Conservation (phyloP, 179 eudicot genomes). For the Silene noctiflora region DNA sequence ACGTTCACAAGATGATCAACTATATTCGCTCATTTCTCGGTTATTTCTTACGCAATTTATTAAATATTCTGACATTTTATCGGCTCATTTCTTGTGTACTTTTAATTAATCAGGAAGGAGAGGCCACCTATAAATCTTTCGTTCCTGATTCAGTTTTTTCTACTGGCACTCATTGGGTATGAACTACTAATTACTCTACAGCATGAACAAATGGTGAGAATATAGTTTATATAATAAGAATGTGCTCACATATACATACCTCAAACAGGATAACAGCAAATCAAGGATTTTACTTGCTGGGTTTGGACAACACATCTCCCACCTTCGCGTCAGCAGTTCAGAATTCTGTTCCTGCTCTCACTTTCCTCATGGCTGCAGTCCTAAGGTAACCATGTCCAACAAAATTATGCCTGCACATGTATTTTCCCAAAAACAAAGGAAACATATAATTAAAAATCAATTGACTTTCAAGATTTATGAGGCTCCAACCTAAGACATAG, state of each 20-base stretch:
- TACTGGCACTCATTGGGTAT: conserved; percentile 89
- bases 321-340: conserved; percentile 94
- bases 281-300: conserved; percentile 92
- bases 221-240: not conserved
- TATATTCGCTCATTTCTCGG: not conserved
- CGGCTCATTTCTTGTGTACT: not conserved
- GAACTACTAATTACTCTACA: conserved; percentile 3
- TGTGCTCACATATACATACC: conserved; percentile 6
- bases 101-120: conserved; percentile 63
- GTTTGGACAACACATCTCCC: conserved; percentile 82
- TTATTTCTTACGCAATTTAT: not conserved
- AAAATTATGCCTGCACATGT: conserved; percentile 17
- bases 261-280: conserved; percentile 77
- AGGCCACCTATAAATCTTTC: conserved; percentile 71
- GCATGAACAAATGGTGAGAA: not conserved
- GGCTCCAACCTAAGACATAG: not conserved
- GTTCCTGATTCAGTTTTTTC: conserved; percentile 75
- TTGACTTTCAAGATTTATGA: too few relatives aligned
- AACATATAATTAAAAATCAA: not conserved
- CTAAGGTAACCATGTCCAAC: conserved; percentile 46
- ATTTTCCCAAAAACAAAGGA: not conserved
- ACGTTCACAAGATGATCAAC: conserved; percentile 22
- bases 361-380: conserved; percentile 82
- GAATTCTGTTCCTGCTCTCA: conserved; percentile 93
- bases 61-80: not conserved